Base-by-base conservation (phyloP, 108 stramenopile species). In the Skeletonema menzelii region DNA sequence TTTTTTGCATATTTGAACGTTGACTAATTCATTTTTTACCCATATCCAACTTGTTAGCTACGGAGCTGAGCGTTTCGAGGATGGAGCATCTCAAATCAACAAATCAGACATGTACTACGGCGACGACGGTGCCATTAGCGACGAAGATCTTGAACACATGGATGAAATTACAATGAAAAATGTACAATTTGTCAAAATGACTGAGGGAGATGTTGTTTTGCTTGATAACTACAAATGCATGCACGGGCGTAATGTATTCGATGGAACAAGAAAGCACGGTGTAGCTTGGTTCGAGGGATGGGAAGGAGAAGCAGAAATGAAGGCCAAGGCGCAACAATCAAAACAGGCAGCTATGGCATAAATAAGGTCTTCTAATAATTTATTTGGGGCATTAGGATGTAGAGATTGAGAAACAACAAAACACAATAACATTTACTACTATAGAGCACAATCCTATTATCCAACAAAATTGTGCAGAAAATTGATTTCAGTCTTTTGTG, bases 101-200 rank as follows among this genome's bases (percentile, higher is more conserved):
- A 96, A 96, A 67, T 89, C 89, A 30, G 95, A 96, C 82, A 93
- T 96, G 95, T 93, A 87, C 82, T 96, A 80, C 70, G 95, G 95
- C 49, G 95, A 96, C 57, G 92, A 93, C 68, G 92, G 88, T 17
- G 77, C 81, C 13, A 79, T 96, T 34, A 79, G 78, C 30, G 87
- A 91, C 27, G 85, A 79, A 31, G 85, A 89, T 67, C 80, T 96
- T 26, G 67, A 88, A 67, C 83, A 93, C 67, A 85, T 96, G 82
- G 92, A 96, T 63, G 88, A 93, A 68, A 82, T 92, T 17, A 96
- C 95, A 10, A 82, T 84, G 83, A 91, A 93, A 77, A 92, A 93
- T 75, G 81, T 87, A 5, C 82, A 84, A 72, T 93, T 72, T 63
- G 88, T 96, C 30, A 91, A 92, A 67, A 96, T 96, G 95, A 77